Evolutionary conservation across 306 rosid species (phyloP).

Genomic region (Cercis canadensis): DNA sequence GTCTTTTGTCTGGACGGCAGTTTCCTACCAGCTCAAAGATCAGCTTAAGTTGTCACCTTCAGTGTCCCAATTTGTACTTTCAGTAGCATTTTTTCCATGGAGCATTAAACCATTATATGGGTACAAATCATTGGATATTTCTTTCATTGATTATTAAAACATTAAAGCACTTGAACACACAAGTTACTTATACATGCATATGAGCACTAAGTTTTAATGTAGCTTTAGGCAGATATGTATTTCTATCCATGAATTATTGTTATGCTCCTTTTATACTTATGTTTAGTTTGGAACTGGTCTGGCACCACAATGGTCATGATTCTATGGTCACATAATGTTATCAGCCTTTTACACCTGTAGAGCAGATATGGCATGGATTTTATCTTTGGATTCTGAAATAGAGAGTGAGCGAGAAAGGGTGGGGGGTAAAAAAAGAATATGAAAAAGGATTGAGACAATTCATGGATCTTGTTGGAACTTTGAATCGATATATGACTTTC

Average conservation of each 20-base stretch:
- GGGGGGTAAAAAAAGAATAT: too few species aligned
- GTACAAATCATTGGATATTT: conserved; percentile 44
- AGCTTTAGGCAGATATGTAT: neutral
- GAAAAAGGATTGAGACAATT: conserved; percentile 10
- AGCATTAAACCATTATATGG: conserved; percentile 89
- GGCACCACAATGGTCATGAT: too few species aligned
- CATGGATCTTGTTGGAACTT: too few species aligned
- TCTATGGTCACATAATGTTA: too few species aligned
- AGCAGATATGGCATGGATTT: too few species aligned
- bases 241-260: neutral
- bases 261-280: neutral
- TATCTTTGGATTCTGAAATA: too few species aligned
- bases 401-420: too few species aligned
- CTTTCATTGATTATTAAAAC: neutral
- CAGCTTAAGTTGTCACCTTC: conserved; percentile 77
- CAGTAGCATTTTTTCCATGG: conserved; percentile 86
- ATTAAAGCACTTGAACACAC: neutral
- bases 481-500: too few species aligned
- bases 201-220: neutral
- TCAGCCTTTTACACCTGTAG: too few species aligned
- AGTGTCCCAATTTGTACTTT: conserved; percentile 76
- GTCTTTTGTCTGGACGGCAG: conserved; percentile 89
- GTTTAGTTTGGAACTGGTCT: too few species aligned
- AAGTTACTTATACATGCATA: neutral
- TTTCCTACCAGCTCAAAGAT: conserved; percentile 88